Conservation (phyloP, 768 basidiomycete genomes). For the Mycena olivaceomarginata region DNA sequence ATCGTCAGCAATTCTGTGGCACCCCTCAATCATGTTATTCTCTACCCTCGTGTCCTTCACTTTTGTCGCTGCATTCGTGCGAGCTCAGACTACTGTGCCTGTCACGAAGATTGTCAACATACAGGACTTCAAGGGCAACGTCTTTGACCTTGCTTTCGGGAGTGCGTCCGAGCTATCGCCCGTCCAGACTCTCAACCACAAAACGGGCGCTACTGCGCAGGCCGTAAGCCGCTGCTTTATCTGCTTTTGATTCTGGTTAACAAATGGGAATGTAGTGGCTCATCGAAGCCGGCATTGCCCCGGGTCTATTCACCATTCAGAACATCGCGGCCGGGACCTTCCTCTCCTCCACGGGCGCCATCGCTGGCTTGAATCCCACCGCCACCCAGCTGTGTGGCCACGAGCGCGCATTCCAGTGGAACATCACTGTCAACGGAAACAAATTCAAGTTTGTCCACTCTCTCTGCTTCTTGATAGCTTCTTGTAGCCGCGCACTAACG, state of each 20-base stretch:
- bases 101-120: slow-evolving; percentile 7
- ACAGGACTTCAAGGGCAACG: slow-evolving; percentile 16
- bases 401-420: slow-evolving; percentile 2
- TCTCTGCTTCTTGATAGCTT: not conserved
- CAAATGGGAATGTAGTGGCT: not conserved
- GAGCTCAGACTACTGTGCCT: slow-evolving; percentile 3
- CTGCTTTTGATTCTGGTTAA: not conserved
- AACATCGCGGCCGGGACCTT: slow-evolving; percentile 7
- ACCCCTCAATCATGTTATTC: not conserved
- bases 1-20: slow-evolving; percentile 1
- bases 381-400: slow-evolving; percentile 1
- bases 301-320: not conserved
- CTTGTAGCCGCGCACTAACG: not conserved
- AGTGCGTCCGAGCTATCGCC: slow-evolving; percentile 3
- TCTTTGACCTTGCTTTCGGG: slow-evolving; percentile 22
- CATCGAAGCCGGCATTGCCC: not conserved
- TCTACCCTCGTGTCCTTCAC: not conserved
- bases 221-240: not conserved
- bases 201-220: not conserved
- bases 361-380: not conserved
- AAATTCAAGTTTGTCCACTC: not conserved
- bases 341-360: slow-evolving; percentile 3
- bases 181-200: slow-evolving; percentile 21
- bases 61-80: not conserved
- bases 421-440: slow-evolving; percentile 6